These are phyloP conservation scores for Salix brachista DNA, from an alignment of 345 rosid genomes.

Conservation along the genomic window DNA sequence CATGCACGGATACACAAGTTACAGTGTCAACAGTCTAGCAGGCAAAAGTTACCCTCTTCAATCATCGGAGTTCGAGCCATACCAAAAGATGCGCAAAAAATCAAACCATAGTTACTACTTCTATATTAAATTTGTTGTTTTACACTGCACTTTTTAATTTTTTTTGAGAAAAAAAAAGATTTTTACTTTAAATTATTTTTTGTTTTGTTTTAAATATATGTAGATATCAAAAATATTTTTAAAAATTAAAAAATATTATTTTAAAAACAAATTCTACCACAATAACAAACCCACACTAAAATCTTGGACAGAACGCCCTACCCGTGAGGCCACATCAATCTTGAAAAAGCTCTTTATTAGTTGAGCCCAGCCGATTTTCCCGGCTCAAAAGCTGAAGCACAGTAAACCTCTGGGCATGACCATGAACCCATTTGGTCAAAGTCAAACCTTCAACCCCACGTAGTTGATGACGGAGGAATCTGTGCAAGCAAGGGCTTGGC, in stretches of 20 bases:
- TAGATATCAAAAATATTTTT: no score
- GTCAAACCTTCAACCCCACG: neutral
- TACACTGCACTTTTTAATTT: no score
- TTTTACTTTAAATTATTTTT: no score
- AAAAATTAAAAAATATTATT: no score
- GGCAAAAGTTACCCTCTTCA: neutral
- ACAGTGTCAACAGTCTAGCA: neutral
- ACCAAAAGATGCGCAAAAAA: neutral
- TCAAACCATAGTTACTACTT: no score
- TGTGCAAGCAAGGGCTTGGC: neutral
- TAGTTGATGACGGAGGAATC: neutral
- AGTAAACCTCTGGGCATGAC: neutral
- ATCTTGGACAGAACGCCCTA: neutral
- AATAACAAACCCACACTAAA: neutral
- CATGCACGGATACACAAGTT: neutral
- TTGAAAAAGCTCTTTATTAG: neutral
- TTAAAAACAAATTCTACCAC: no score
- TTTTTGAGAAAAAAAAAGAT: no score
- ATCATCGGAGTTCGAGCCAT: neutral
- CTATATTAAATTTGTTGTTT: neutral
- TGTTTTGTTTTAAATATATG: no score
- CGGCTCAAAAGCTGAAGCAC: neutral
- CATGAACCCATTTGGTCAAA: neutral
- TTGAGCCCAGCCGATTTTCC: neutral
- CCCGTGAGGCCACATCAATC: neutral